Base-by-base conservation (phyloP, 2,329 filamentous ascomycete species). In the Neoscytalidium dimidiatum region DNA sequence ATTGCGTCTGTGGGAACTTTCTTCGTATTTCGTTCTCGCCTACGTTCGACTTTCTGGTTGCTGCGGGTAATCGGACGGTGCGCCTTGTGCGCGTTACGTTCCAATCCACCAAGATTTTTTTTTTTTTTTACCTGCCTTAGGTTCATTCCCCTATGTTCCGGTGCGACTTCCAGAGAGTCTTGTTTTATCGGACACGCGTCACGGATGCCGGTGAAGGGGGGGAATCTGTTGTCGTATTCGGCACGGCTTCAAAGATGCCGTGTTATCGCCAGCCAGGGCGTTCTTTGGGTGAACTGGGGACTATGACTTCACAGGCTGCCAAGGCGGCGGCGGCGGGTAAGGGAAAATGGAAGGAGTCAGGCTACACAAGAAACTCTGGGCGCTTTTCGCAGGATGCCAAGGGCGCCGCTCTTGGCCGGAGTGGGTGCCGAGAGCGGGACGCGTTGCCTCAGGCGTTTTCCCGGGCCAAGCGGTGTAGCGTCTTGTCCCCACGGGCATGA, bases 351-450 rank as follows among this genome's bases (percentile, higher is more conserved):
- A 9, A 29, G 17, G 28, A 31, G 21, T 51, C 53, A 44, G 35
- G 26, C 26, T 29, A 52, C 21, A 19, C 48, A 31, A 31, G 28
- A 14, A n/a, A 31, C n/a, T 21, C 17, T 31, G 29, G 17, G 23
- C 7, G 48, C 21, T 43, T n/a, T n/a, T n/a, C n/a, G n/a, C n/a
- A n/a, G n/a, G n/a, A n/a, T n/a, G 56, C 56, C 56, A 58, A 58
- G 56, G 26, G 56, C 56, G 56, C 23, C 56, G 56, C 56, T 23
- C 56, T 58, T 58, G 56, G 56, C 56, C 26, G 17, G 14, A 9
- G n/a, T 46, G 44, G 52, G 52, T 35, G 52, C 56, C 56, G 56
- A 44, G 56, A 29, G 38, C 28, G 56, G 31, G 33, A 57, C 51
- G 31, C 21, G 48, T n/a, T 31, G 29, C 48, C 48, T 29, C 28